These are phyloP conservation scores for Colletotrichum orbiculare DNA, from an alignment of 2,329 filamentous ascomycete genomes.

Conservation along the genomic window DNA sequence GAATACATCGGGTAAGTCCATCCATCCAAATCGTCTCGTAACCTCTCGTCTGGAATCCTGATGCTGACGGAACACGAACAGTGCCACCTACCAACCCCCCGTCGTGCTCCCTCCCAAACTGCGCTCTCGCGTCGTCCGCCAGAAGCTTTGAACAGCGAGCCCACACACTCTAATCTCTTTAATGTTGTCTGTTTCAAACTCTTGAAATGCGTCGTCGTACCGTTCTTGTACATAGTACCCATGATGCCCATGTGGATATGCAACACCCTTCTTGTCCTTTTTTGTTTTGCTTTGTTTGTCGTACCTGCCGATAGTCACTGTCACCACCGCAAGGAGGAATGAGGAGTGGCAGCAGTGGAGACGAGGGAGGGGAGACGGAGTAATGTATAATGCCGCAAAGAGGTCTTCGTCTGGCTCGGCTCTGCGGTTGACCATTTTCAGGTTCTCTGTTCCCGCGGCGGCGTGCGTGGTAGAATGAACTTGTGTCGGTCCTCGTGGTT, in stretches of 20 bases:
- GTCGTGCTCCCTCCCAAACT: constrained; percentile 4
- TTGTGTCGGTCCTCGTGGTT: too few relatives aligned
- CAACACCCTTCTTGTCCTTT: neutral
- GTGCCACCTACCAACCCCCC: constrained; percentile 21
- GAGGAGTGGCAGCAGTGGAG: neutral
- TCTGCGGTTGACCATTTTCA: too few relatives aligned
- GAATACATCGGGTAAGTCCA: constrained; percentile 57
- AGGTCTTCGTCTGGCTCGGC: too few relatives aligned
- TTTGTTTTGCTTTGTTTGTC: neutral
- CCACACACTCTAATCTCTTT: neutral
- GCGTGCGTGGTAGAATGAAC: too few relatives aligned
- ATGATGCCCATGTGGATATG: constrained; percentile 28
- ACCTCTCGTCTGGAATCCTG: neutral
- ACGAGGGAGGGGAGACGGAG: neutral
- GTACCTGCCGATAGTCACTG: too few relatives aligned
- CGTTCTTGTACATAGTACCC: constrained; percentile 34
- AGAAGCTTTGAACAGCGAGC: neutral
- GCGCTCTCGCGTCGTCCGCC: constrained; percentile 27
- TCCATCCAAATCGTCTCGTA: neutral
- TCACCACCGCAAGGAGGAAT: neutral
- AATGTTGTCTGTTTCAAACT: constrained; percentile 6
- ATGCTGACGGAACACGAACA: constrained; percentile 11
- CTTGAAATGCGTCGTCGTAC: constrained; percentile 7
- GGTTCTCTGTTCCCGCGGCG: too few relatives aligned
- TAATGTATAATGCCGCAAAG: constrained; percentile 13